A percentile compares a stretch with the other conserved stretches of the same genome.
Evolutionary conservation across 2,329 filamentous ascomycete species (phyloP).

Genomic region (Monosporascus sp.): DNA sequence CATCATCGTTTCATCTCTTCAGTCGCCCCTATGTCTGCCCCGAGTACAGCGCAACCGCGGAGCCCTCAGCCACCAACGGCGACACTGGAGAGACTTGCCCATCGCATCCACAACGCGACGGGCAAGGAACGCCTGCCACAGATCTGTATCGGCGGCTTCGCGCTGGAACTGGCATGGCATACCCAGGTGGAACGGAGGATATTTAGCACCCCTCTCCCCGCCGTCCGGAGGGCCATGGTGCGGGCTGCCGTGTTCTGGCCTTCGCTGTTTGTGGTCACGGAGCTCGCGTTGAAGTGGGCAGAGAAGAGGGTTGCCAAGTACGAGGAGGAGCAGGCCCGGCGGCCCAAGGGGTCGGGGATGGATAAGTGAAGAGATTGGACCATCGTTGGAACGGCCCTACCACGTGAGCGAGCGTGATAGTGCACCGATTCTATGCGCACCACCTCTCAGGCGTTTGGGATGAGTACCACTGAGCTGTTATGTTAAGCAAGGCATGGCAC

Average conservation of each 20-base stretch:
- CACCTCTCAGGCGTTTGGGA: too few relatives aligned
- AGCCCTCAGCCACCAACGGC: not conserved
- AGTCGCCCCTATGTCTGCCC: not conserved
- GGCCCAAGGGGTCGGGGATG: too few relatives aligned
- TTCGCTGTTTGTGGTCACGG: conserved; percentile 9
- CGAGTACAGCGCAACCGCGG: not conserved
- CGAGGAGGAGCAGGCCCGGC: not conserved
- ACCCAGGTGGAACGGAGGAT: conserved; percentile 10
- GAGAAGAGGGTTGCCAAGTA: conserved; percentile 10
- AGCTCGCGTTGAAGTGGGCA: conserved; percentile 16
- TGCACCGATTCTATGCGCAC: too few relatives aligned
- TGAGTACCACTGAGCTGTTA: too few relatives aligned
- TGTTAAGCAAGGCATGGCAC: too few relatives aligned
- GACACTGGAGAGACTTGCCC: not conserved
- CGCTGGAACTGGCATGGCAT: conserved; percentile 16
- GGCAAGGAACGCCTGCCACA: conserved; percentile 13
- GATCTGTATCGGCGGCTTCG: conserved; percentile 14
- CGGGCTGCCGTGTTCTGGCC: conserved; percentile 13
- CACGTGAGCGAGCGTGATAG: too few relatives aligned
- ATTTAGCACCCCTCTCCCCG: conserved; percentile 11
- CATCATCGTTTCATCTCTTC: not conserved
- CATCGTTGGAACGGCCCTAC: too few relatives aligned
- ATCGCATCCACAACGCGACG: conserved; percentile 3
- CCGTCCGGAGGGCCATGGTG: conserved; percentile 9
- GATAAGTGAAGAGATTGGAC: too few relatives aligned